phyloP scores from a whole-genome alignment of 2,329 filamentous ascomycete genomes.

The Didymellaceae sp. region DNA sequence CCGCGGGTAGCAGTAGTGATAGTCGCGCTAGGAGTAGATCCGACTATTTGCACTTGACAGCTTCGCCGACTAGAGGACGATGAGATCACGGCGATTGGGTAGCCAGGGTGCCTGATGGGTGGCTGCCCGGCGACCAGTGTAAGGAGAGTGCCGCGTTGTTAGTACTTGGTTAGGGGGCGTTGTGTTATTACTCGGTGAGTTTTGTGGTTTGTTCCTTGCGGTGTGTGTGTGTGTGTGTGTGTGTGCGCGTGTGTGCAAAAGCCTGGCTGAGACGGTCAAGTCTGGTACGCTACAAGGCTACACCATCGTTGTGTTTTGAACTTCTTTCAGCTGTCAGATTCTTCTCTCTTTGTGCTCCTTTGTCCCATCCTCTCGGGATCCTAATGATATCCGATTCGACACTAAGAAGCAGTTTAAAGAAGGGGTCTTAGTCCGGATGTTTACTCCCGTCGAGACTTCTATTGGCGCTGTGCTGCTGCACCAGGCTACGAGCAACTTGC shows the following conservation, averaged over 20 bases:
- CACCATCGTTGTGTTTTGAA: not conserved
- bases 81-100: constrained; percentile 21
- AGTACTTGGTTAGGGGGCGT: too few relatives aligned
- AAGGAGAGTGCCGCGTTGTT: constrained; percentile 7
- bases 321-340: constrained; percentile 7
- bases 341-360: not conserved
- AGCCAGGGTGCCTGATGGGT: not conserved
- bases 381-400: too few relatives aligned
- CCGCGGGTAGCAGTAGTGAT: too few relatives aligned
- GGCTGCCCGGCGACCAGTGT: constrained; percentile 9
- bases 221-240: not conserved
- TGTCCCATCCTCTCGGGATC: not conserved
- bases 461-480: constrained; percentile 59
- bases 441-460: constrained; percentile 60
- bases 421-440: constrained; percentile 49
- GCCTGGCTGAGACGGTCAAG: too few relatives aligned
- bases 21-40: not conserved
- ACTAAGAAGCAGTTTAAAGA: not conserved
- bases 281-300: not conserved
- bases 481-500: constrained; percentile 57
- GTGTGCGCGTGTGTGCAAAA: too few relatives aligned
- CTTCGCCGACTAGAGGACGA: constrained; percentile 28
- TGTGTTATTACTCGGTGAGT: not conserved
- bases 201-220: not conserved
- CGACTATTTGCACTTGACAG: too few relatives aligned